Conservation (phyloP, 306 rosid species). For the Cicer cuneatum region DNA sequence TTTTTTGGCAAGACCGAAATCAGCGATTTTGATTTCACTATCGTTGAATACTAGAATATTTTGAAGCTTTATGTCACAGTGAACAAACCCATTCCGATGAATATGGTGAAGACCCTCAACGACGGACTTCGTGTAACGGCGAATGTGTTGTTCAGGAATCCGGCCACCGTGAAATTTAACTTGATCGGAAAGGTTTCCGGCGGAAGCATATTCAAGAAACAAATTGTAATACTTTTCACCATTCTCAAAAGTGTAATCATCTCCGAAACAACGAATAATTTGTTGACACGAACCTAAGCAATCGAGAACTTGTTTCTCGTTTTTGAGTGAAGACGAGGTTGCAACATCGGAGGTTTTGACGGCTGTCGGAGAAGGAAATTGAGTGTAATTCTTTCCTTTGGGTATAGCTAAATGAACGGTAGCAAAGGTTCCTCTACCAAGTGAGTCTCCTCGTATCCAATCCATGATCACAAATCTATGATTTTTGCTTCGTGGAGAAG, state of each 20-base stretch:
- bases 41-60: slow-evolving; percentile 69
- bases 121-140: slow-evolving; percentile 53
- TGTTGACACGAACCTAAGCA: slow-evolving; percentile 58
- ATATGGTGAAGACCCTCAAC: slow-evolving; percentile 64
- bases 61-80: slow-evolving; percentile 87
- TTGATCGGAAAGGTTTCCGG: slow-evolving; percentile 66
- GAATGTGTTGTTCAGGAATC: slow-evolving; percentile 56
- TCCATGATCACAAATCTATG: slow-evolving; percentile 51
- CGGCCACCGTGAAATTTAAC: slow-evolving; percentile 58
- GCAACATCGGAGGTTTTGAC: slow-evolving; percentile 62
- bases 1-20: slow-evolving; percentile 75
- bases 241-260: slow-evolving; percentile 56
- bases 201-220: slow-evolving; percentile 76
- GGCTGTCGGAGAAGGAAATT: slow-evolving; percentile 53
- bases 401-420: slow-evolving; percentile 59
- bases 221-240: slow-evolving; percentile 61
- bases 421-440: slow-evolving; percentile 89
- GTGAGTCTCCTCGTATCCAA: slow-evolving; percentile 76
- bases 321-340: slow-evolving; percentile 55
- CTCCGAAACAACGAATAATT: slow-evolving; percentile 67
- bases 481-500: slow-evolving; percentile 25
- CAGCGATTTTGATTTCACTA: slow-evolving; percentile 75
- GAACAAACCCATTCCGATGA: slow-evolving; percentile 79
- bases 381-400: background rate
- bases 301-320: slow-evolving; percentile 71